A percentile compares a stretch with the other conserved stretches of the same genome.
These are phyloP conservation scores for Dothiorella sarmentorum DNA, from an alignment of 2,329 filamentous ascomycete species.

Conservation along the genomic window DNA sequence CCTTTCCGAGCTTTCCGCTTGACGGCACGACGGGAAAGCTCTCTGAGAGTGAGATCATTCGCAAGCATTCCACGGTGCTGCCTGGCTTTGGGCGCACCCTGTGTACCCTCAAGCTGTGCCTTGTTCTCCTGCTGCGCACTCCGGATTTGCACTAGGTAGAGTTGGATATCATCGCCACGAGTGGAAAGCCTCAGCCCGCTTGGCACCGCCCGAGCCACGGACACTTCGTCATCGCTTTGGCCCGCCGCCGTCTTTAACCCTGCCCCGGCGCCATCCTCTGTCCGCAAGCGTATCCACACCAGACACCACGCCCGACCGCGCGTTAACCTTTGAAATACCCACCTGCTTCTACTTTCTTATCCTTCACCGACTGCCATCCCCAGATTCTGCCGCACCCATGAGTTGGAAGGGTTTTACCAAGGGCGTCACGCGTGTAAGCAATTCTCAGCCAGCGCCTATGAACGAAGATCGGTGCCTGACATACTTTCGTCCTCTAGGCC, in stretches of 20 bases:
- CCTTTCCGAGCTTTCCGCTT: not conserved
- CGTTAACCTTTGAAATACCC: not conserved
- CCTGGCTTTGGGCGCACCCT: too few relatives aligned
- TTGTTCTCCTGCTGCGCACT: not conserved
- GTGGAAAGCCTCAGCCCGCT: not conserved
- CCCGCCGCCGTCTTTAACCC: conserved; percentile 1
- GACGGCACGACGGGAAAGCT: too few relatives aligned
- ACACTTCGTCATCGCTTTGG: conserved; percentile 10
- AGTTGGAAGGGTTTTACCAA: conserved; percentile 97
- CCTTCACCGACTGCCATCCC: not conserved
- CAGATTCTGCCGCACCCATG: conserved; percentile 61
- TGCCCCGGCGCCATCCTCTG: conserved; percentile 9
- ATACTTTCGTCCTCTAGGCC: conserved; percentile 51
- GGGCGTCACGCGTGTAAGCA: conserved; percentile 74
- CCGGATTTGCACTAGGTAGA: conserved; percentile 6
- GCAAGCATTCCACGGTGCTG: too few relatives aligned
- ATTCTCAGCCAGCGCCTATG: conserved; percentile 10
- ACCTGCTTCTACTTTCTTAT: not conserved
- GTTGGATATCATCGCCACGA: not conserved
- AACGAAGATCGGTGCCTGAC: conserved; percentile 8
- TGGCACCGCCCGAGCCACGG: conserved; percentile 4
- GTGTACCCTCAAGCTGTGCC: too few relatives aligned
- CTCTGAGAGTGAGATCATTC: too few relatives aligned
- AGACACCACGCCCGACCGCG: not conserved
- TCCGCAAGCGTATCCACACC: not conserved